These are phyloP conservation scores for Bruguiera hainesii DNA, from an alignment of 441 rosid genomes.

Conservation along the genomic window DNA sequence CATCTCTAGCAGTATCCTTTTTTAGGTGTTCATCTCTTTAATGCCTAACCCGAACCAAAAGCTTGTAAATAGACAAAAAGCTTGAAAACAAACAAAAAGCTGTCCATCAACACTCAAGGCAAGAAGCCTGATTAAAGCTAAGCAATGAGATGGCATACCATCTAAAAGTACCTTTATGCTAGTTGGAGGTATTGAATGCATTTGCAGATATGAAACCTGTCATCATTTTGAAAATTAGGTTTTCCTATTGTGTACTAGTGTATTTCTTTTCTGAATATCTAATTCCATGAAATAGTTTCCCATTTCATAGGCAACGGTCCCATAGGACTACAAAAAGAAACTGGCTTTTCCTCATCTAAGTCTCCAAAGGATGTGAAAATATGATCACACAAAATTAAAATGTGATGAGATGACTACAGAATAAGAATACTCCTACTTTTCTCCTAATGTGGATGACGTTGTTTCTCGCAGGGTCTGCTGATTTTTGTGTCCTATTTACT, in stretches of 20 bases:
- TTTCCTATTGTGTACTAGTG: too few relatives aligned
- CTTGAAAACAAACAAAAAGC: not conserved
- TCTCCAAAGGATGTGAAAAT: not conserved
- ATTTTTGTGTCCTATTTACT: conserved; percentile 29
- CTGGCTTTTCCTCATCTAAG: too few relatives aligned
- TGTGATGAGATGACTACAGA: conserved; percentile 2
- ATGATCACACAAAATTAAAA: not conserved
- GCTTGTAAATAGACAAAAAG: not conserved
- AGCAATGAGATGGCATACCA: not conserved
- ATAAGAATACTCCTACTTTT: conserved; percentile 22
- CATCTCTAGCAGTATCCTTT: not conserved
- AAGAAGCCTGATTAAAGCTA: not conserved
- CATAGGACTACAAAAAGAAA: too few relatives aligned
- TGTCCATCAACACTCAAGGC: not conserved
- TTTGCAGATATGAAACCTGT: too few relatives aligned
- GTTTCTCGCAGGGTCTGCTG: conserved; percentile 29
- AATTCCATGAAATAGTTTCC: too few relatives aligned
- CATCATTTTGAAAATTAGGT: too few relatives aligned
- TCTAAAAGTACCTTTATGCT: too few relatives aligned
- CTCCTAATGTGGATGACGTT: not conserved
- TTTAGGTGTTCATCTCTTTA: not conserved
- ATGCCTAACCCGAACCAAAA: not conserved
- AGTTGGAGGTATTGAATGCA: too few relatives aligned
- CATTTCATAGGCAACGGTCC: too few relatives aligned
- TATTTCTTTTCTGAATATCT: too few relatives aligned